Conservation (phyloP, 2,329 filamentous ascomycete species). For the Aspergillus neotritici region DNA sequence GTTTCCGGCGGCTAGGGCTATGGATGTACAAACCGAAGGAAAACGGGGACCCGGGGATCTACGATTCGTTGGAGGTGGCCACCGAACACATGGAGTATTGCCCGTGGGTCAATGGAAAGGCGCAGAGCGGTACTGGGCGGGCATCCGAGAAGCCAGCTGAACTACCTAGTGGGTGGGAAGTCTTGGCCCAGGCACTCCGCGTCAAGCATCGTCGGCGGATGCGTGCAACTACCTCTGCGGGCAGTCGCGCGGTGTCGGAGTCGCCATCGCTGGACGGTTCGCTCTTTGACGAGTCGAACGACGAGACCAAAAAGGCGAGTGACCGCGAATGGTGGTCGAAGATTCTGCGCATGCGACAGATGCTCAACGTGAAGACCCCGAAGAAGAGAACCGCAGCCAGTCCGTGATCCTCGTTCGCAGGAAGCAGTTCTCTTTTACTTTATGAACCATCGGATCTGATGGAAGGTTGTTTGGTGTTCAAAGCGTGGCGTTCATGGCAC, state of each 20-base stretch:
- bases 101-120: conserved; percentile 64
- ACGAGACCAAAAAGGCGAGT: conserved; percentile 50
- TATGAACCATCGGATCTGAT: background rate
- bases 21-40: conserved; percentile 88
- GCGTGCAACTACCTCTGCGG: conserved; percentile 22
- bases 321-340: conserved; percentile 71
- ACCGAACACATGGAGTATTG: conserved; percentile 77
- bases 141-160: conserved; percentile 26
- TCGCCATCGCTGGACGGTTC: conserved; percentile 16
- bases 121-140: conserved; percentile 50
- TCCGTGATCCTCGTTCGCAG: conserved; percentile 3
- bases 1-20: conserved; percentile 78
- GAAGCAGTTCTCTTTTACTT: background rate
- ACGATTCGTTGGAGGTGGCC: conserved; percentile 58
- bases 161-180: conserved; percentile 43
- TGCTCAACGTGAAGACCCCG: conserved; percentile 61
- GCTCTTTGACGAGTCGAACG: conserved; percentile 33
- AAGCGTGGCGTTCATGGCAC: conserved; percentile 16
- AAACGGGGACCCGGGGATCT: conserved; percentile 40
- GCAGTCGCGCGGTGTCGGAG: conserved; percentile 25
- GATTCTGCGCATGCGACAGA: conserved; percentile 63
- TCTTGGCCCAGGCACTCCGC: conserved; percentile 39
- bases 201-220: conserved; percentile 33
- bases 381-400: conserved; percentile 41
- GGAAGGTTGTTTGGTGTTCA: background rate